These are phyloP conservation scores for Selenicereus undatus DNA, from an alignment of 148 eudicot species.

Conservation along the genomic window DNA sequence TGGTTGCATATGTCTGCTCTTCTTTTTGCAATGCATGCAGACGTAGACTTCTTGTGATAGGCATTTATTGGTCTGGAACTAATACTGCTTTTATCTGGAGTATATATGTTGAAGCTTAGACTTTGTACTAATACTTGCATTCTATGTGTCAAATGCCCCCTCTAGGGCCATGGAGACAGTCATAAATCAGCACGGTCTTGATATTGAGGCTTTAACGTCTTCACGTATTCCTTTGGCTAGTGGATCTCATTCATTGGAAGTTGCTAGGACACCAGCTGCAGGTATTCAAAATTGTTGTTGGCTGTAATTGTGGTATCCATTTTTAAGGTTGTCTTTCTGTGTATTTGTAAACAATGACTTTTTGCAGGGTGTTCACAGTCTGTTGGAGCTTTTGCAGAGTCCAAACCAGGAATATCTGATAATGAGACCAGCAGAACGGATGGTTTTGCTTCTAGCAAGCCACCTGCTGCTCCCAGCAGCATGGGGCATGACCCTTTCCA, in stretches of 20 bases:
- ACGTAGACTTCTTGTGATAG: neutral
- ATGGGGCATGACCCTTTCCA: constrained; percentile 58
- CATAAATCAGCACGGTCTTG: constrained; percentile 79
- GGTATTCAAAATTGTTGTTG: constrained; percentile 34
- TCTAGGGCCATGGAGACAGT: constrained; percentile 99
- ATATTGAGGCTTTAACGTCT: constrained; percentile 72
- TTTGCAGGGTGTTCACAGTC: constrained; percentile 58
- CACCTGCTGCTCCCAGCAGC: constrained; percentile 50
- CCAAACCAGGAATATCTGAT: constrained; percentile 42
- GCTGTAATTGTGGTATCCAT: neutral
- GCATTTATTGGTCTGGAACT: neutral
- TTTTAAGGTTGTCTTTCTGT: neutral
- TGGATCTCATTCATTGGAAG: constrained; percentile 60
- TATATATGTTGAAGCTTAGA: no score
- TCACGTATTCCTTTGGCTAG: constrained; percentile 57
- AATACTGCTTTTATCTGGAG: neutral
- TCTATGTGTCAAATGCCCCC: constrained; percentile 11
- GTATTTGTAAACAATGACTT: constrained; percentile 14
- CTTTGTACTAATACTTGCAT: constrained; percentile 1
- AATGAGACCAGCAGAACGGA: constrained; percentile 46
- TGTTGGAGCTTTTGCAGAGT: constrained; percentile 40
- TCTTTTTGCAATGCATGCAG: no score
- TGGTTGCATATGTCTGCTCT: no score
- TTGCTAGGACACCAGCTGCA: constrained; percentile 58
- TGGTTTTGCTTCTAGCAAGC: constrained; percentile 45